These are phyloP conservation scores for Rhizophagus sp. DNA, from an alignment of 192 early-diverging fungal genomes.

Conservation along the genomic window DNA sequence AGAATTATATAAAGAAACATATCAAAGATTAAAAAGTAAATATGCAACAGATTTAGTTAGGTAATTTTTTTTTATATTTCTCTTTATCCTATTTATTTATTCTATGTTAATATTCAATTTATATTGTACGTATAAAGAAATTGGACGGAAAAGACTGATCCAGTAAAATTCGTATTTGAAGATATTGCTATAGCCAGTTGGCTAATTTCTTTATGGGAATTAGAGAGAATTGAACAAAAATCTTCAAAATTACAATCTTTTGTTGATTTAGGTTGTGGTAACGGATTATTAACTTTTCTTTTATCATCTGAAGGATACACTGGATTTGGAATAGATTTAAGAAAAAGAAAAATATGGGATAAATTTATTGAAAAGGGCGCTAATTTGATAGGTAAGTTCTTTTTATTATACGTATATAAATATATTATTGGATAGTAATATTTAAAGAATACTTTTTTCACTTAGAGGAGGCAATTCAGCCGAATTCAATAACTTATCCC, in stretches of 20 bases:
- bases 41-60: slow-evolving; percentile 67
- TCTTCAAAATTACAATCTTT: slow-evolving; percentile 49
- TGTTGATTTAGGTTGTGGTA: slow-evolving; percentile 86
- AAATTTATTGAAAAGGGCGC: slow-evolving; percentile 45
- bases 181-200: slow-evolving; percentile 86
- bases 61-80: slow-evolving; percentile 26
- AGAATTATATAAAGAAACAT: slow-evolving; percentile 64
- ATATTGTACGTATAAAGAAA: slow-evolving; percentile 18
- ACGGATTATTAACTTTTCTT: slow-evolving; percentile 78
- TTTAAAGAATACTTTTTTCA: slow-evolving; percentile 14
- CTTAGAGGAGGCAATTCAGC: slow-evolving; percentile 60
- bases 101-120: background rate
- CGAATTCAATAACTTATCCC: slow-evolving; percentile 45
- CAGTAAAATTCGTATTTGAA: slow-evolving; percentile 83
- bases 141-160: slow-evolving; percentile 86
- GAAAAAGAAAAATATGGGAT: slow-evolving; percentile 76
- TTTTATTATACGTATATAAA: background rate
- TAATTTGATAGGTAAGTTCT: slow-evolving; percentile 47
- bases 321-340: slow-evolving; percentile 77
- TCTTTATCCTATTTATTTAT: background rate
- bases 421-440: background rate
- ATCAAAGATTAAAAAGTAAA: slow-evolving; percentile 64
- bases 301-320: slow-evolving; percentile 68
- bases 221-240: slow-evolving; percentile 33
- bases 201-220: slow-evolving; percentile 76